Conservation (phyloP, 192 early-diverging fungal species). For the Backusella morwellensis region DNA sequence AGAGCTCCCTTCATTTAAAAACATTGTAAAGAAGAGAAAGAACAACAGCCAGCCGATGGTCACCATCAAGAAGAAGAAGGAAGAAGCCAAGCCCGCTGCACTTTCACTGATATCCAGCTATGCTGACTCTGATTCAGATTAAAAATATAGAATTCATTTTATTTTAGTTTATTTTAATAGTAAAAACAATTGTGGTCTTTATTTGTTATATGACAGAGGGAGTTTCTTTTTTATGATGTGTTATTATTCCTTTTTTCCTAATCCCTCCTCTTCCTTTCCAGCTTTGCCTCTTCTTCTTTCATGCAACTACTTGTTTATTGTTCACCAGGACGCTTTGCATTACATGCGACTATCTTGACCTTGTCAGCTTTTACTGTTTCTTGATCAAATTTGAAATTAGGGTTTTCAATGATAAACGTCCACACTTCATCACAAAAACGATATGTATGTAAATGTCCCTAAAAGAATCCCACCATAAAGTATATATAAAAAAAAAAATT, state of each 20-base stretch:
- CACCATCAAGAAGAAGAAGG: conserved; percentile 12
- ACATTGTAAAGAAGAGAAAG: conserved; percentile 5
- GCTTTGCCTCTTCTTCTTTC: not conserved
- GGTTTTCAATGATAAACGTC: conserved; percentile 90
- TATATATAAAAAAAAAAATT: not conserved
- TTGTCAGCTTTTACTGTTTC: conserved; percentile 81
- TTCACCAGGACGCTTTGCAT: conserved; percentile 71
- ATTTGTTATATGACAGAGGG: too few relatives aligned
- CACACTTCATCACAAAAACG: conserved; percentile 98
- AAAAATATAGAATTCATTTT: too few relatives aligned
- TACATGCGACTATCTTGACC: conserved; percentile 96
- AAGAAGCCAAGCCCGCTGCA: not conserved
- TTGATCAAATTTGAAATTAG: conserved; percentile 86
- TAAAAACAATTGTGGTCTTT: too few relatives aligned
- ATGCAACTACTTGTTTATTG: conserved; percentile 21
- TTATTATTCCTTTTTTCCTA: not conserved
- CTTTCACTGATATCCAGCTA: conserved; percentile 19
- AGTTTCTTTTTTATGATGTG: not conserved
- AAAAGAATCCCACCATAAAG: not conserved
- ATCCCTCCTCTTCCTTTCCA: not conserved
- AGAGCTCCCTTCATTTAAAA: conserved; percentile 22
- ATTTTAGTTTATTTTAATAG: too few relatives aligned
- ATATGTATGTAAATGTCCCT: conserved; percentile 90
- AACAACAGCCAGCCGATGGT: not conserved
- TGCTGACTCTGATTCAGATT: conserved; percentile 8